Percentiles rank a stretch among this genome's conserved stretches.
These are phyloP conservation scores for Coniferiporia weirii DNA, from an alignment of 1,284 basidiomycete species.

Conservation along the genomic window DNA sequence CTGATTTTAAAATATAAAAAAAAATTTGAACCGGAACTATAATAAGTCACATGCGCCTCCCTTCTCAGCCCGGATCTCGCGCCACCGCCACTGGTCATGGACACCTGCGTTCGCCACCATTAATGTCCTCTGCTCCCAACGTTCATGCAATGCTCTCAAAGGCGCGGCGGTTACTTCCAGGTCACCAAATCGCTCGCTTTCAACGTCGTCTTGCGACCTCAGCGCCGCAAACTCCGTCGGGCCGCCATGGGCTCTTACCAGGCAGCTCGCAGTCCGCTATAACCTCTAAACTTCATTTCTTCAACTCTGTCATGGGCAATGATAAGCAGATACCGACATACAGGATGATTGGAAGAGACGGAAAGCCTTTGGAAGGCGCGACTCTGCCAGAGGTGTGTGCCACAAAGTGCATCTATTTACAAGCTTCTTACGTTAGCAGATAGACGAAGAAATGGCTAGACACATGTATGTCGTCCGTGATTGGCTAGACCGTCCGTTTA, in stretches of 20 bases:
- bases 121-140: neutral
- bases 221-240: slow-evolving; percentile 11
- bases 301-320: slow-evolving; percentile 65
- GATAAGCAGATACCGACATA: slow-evolving; percentile 73
- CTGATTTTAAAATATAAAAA: too few species aligned
- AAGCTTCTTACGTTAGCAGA: slow-evolving; percentile 35
- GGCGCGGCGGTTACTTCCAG: neutral
- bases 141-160: neutral
- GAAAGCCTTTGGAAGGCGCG: slow-evolving; percentile 66
- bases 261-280: slow-evolving; percentile 57
- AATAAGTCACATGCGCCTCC: too few species aligned
- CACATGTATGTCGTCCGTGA: slow-evolving; percentile 46
- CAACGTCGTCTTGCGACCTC: slow-evolving; percentile 12
- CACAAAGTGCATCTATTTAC: neutral
- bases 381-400: slow-evolving; percentile 61
- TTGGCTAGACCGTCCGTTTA: neutral
- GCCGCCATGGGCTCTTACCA: slow-evolving; percentile 44
- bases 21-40: too few species aligned
- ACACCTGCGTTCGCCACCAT: too few species aligned
- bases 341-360: slow-evolving; percentile 75
- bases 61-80: too few species aligned
- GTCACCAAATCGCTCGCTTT: neutral
- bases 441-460: slow-evolving; percentile 67
- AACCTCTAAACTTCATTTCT: slow-evolving; percentile 63
- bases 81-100: too few species aligned